These are phyloP conservation scores for Penicillium sp. DNA, from an alignment of 2,329 filamentous ascomycete species.

Conservation along the genomic window DNA sequence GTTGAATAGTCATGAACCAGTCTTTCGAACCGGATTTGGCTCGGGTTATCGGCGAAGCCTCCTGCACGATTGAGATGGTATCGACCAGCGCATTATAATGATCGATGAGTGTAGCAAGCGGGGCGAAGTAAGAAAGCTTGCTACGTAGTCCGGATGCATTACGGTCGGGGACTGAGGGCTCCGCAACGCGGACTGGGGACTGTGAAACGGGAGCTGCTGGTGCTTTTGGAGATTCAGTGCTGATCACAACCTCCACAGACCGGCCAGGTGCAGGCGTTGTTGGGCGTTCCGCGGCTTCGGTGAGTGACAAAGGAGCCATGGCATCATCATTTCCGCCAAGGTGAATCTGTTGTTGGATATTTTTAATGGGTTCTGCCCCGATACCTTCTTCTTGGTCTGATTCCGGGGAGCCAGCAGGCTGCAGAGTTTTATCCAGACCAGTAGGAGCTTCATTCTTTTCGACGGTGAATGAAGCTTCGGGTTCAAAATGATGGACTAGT, in stretches of 20 bases:
- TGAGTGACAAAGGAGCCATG: not conserved
- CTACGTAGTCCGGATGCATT: constrained; percentile 39
- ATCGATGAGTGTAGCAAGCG: constrained; percentile 43
- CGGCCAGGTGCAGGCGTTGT: not conserved
- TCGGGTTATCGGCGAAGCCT: constrained; percentile 30
- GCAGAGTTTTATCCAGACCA: not conserved
- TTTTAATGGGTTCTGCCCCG: not conserved
- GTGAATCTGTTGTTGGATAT: not conserved
- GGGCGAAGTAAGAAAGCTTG: constrained; percentile 43
- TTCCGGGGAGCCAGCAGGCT: not conserved
- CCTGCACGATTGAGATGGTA: constrained; percentile 42
- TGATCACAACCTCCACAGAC: constrained; percentile 1
- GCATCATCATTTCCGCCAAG: not conserved
- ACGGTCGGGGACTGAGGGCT: constrained; percentile 18
- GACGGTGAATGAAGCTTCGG: not conserved
- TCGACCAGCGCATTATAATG: constrained; percentile 42
- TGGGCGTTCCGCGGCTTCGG: not conserved
- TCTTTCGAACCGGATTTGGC: constrained; percentile 41
- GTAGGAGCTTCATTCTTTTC: not conserved
- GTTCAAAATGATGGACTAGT: not conserved
- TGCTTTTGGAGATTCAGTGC: not conserved
- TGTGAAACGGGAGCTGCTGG: constrained; percentile 5
- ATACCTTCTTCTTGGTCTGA: not conserved
- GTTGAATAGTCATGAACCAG: constrained; percentile 39
- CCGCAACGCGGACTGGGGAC: constrained; percentile 3